These are phyloP conservation scores for Botrytis byssoidea DNA, from an alignment of 2,329 filamentous ascomycete genomes.

Conservation along the genomic window DNA sequence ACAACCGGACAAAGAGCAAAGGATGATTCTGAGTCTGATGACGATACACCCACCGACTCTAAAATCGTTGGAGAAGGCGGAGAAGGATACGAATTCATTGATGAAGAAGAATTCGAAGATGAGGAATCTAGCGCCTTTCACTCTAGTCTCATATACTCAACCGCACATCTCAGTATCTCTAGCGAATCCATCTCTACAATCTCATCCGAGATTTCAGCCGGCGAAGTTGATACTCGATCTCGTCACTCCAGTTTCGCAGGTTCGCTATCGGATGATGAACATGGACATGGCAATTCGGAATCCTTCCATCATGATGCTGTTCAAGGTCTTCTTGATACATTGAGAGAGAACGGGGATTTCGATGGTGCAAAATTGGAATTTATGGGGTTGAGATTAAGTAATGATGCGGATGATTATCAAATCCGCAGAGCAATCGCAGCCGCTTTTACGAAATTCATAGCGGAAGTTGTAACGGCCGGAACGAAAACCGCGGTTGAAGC, in stretches of 20 bases:
- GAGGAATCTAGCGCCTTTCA: conserved; percentile 57
- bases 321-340: conserved; percentile 78
- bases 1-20: conserved; percentile 44
- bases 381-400: conserved; percentile 85
- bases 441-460: conserved; percentile 79
- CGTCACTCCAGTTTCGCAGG: conserved; percentile 72
- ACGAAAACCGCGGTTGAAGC: conserved; percentile 24
- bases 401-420: conserved; percentile 84
- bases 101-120: conserved; percentile 59
- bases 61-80: conserved; percentile 57
- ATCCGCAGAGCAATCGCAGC: conserved; percentile 83
- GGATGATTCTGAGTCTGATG: conserved; percentile 42
- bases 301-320: conserved; percentile 88
- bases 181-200: conserved; percentile 63
- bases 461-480: conserved; percentile 62
- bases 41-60: conserved; percentile 44
- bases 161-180: conserved; percentile 42
- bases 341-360: conserved; percentile 76
- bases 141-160: conserved; percentile 40
- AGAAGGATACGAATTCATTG: conserved; percentile 63
- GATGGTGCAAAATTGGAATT: conserved; percentile 84
- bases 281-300: conserved; percentile 46
- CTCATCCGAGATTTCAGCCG: conserved; percentile 52
- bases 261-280: conserved; percentile 62
- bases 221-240: conserved; percentile 45